Base-by-base conservation (phyloP, 2,329 filamentous ascomycete species). In the Aureobasidium mangrovei region DNA sequence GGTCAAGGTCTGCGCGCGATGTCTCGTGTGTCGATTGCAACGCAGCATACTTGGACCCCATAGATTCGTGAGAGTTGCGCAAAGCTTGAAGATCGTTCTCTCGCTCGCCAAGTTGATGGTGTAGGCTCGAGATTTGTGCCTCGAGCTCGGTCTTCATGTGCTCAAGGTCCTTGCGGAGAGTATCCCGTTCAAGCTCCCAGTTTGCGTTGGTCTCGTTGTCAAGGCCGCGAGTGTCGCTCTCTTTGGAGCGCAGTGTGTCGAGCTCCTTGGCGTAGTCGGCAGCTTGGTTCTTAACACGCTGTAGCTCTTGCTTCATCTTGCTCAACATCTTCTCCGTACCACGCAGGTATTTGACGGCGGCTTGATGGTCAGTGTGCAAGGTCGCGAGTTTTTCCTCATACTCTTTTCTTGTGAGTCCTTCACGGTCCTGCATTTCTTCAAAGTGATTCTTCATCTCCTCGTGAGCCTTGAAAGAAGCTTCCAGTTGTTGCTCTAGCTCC, bases 241-340 rank as follows among this genome's bases (percentile, higher is more conserved):
- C 65, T 42, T 60, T 67, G 10, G 47, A 29, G 27, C 58, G 55
- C 4, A 62, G 58, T 41, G 64, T 82, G 52, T 69, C 68, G n/a
- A 96, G 75, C 64, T 96, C 89, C 44, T 83, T 80, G 69, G 93
- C 91, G 39, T 98, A 76, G 57, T 86, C 86, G 18, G 78, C 75
- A 64, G 96, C 96, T 58, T 93, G 86, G 9, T 82, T 73, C 77
- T 97, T 97, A 72, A 94, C 93, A 56, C 90, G 88, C 53, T 86
- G 79, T n/a, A 98, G 77, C 72, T 98, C 93, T 64, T 96, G 90
- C 74, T 97, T 97, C 78, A 98, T 91, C 70, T 94, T 91, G 71
- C 93, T 91, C 46, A 98, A 81, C 90, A 98, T 96, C 79, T 96
- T 97, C 72, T 98, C 93, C 1, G 93, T 97, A 56, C 93, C 93